phyloP scores from a whole-genome alignment of 768 basidiomycete species.

The Tricholoma bakamatsutake region DNA sequence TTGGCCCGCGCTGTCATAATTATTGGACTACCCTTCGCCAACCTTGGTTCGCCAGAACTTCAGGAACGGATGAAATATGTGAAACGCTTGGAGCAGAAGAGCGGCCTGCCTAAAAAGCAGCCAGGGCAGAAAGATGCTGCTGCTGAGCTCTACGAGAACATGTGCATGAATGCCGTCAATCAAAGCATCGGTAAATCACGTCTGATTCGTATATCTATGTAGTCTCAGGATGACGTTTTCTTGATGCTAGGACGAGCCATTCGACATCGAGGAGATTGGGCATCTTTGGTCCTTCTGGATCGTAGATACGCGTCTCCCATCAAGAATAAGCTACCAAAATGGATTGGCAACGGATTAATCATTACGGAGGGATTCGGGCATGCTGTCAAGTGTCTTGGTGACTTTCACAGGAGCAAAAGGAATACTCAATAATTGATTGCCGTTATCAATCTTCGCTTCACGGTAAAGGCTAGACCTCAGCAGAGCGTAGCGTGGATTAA shows the following conservation, averaged over 20 bases:
- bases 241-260: slow-evolving; percentile 74
- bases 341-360: slow-evolving; percentile 68
- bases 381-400: slow-evolving; percentile 58
- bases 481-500: no score
- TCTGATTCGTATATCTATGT: neutral
- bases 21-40: slow-evolving; percentile 91
- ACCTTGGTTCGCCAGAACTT: slow-evolving; percentile 85
- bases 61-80: slow-evolving; percentile 91
- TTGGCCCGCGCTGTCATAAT: slow-evolving; percentile 84
- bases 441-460: neutral
- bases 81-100: slow-evolving; percentile 47
- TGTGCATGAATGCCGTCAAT: slow-evolving; percentile 94
- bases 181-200: slow-evolving; percentile 81
- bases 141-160: slow-evolving; percentile 82
- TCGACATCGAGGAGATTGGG: slow-evolving; percentile 88
- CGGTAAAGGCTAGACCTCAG: no score
- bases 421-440: neutral
- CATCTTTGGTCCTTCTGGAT: slow-evolving; percentile 84
- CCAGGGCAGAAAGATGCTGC: slow-evolving; percentile 57
- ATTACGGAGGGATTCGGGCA: slow-evolving; percentile 66
- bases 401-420: slow-evolving; percentile 61
- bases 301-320: slow-evolving; percentile 73
- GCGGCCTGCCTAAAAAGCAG: slow-evolving; percentile 22
- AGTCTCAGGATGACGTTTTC: neutral
- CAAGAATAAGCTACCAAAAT: slow-evolving; percentile 77